A percentile compares a stretch with the other conserved stretches of the same genome.
These are phyloP conservation scores for Neltuma alba DNA, from an alignment of 306 rosid genomes.

Conservation along the genomic window DNA sequence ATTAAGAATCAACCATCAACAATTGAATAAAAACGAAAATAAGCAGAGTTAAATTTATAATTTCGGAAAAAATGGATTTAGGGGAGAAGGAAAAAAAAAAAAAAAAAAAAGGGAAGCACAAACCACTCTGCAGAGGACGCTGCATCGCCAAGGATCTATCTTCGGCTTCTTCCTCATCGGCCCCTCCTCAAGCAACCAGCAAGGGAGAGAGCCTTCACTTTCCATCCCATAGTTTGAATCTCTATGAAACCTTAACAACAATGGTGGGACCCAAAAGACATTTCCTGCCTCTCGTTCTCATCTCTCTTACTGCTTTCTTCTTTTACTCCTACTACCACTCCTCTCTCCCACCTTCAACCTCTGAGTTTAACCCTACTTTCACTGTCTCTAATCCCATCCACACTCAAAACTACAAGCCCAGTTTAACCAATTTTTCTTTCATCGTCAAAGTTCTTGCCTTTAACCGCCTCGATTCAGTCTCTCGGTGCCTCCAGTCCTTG, in stretches of 20 bases:
- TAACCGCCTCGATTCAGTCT: constrained; percentile 75
- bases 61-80: too few relatives aligned
- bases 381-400: constrained; percentile 28
- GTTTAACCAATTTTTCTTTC: constrained; percentile 52
- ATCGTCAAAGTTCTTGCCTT: constrained; percentile 76
- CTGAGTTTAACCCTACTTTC: constrained; percentile 46
- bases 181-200: not conserved
- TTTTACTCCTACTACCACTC: constrained; percentile 55
- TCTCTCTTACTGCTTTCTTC: constrained; percentile 54
- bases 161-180: not conserved
- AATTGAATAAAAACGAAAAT: too few relatives aligned
- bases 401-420: constrained; percentile 26
- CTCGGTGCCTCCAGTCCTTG: constrained; percentile 89
- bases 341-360: constrained; percentile 50
- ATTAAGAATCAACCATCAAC: too few relatives aligned
- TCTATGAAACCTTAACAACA: constrained; percentile 31
- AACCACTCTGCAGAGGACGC: not conserved
- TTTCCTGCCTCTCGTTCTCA: constrained; percentile 57
- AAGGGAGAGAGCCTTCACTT: constrained; percentile 6
- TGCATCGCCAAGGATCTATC: not conserved
- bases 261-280: constrained; percentile 74
- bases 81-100: too few relatives aligned
- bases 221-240: not conserved
- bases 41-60: too few relatives aligned
- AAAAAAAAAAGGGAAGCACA: not conserved